Evolutionary conservation across 306 rosid species (phyloP).

Genomic region (Rosa lucieae): DNA sequence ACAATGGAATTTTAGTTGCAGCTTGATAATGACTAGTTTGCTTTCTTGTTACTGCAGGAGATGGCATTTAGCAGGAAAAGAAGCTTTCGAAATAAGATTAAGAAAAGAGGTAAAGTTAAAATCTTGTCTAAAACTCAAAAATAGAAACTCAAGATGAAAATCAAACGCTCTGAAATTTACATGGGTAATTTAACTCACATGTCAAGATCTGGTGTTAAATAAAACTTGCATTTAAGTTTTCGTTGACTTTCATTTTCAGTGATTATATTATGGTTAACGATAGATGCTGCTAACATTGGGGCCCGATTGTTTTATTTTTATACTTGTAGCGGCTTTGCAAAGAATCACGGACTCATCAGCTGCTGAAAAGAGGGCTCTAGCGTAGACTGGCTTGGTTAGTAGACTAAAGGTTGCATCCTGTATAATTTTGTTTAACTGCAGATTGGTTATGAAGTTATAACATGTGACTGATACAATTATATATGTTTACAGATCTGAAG

Average conservation of each 20-base stretch:
- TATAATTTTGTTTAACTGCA: background rate
- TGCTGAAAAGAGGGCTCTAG: slow-evolving; percentile 31
- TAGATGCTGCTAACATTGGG: background rate
- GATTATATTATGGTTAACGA: slow-evolving; percentile 7
- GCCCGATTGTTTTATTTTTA: slow-evolving; percentile 19
- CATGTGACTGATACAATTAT: slow-evolving; percentile 3
- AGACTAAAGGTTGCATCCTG: background rate
- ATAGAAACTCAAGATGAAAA: background rate
- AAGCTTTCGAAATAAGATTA: slow-evolving; percentile 86
- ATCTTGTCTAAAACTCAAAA: background rate
- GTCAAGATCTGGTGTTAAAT: background rate
- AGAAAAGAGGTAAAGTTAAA: slow-evolving; percentile 55
- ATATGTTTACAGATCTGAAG: slow-evolving; percentile 25
- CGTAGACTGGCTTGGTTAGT: slow-evolving; percentile 16
- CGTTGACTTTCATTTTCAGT: background rate
- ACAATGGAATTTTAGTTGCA: background rate
- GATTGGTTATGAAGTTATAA: background rate
- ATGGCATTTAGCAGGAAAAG: slow-evolving; percentile 94
- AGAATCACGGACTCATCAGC: slow-evolving; percentile 38
- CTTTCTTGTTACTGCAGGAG: slow-evolving; percentile 57
- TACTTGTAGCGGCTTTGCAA: slow-evolving; percentile 31
- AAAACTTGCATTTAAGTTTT: slow-evolving; percentile 1
- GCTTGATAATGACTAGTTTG: background rate
- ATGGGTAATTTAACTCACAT: background rate
- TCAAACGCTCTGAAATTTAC: background rate